Conservation (phyloP, 2,329 filamentous ascomycete genomes). For the Nothopassalora personata region DNA sequence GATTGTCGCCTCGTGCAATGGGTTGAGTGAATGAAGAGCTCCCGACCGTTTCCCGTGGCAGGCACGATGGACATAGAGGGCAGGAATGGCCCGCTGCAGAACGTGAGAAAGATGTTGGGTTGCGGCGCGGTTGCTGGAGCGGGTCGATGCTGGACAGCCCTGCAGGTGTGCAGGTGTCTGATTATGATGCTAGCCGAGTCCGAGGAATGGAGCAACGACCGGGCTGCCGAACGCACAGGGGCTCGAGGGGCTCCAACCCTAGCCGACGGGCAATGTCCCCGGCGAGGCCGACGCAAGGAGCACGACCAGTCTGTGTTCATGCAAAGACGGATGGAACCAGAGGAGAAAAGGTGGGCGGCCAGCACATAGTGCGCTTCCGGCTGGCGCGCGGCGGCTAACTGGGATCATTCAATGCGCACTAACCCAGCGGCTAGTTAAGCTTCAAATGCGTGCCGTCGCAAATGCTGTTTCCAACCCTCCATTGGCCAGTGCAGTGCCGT, state of each 20-base stretch:
- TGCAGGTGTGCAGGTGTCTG: conserved; percentile 8
- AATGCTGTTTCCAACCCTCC: conserved; percentile 3
- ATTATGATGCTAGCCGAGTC: conserved; percentile 6
- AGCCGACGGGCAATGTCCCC: not conserved
- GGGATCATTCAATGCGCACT: conserved; percentile 3
- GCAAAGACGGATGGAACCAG: conserved; percentile 8
- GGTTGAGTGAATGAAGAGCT: not conserved
- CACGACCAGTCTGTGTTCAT: conserved; percentile 4
- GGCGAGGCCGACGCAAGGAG: conserved; percentile 12
- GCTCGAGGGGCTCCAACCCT: not conserved
- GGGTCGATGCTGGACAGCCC: conserved; percentile 10
- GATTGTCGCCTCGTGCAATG: not conserved
- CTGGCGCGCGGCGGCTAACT: conserved; percentile 12
- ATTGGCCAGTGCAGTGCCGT: not conserved
- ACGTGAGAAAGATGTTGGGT: conserved; percentile 2
- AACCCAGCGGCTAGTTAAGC: conserved; percentile 10
- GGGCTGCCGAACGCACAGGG: not conserved
- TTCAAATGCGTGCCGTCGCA: conserved; percentile 8
- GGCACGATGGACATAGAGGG: not conserved
- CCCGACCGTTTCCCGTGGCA: not conserved
- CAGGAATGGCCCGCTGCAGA: not conserved
- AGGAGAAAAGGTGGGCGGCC: conserved; percentile 19
- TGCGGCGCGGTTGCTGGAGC: conserved; percentile 17
- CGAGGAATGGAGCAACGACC: conserved; percentile 3
- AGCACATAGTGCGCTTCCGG: conserved; percentile 12